phyloP scores from a whole-genome alignment of 2,329 filamentous ascomycete species.

The Cordyceps cicadae region DNA sequence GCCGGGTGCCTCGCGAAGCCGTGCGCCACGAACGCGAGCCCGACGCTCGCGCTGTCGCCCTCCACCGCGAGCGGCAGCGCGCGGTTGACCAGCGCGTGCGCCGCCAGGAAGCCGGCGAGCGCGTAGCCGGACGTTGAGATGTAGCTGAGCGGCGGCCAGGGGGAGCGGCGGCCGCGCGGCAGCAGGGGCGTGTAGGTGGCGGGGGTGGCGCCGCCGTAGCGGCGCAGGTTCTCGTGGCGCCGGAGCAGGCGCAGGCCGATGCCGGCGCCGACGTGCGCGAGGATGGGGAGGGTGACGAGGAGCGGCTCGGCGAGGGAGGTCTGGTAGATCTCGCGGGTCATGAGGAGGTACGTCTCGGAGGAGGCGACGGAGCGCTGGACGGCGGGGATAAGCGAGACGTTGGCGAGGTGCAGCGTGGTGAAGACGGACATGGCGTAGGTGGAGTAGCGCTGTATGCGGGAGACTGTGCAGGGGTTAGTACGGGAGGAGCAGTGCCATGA shows the following conservation, averaged over 20 bases:
- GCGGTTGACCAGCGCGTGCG: conserved; percentile 70
- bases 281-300: conserved; percentile 65
- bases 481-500: too few species aligned
- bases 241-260: conserved; percentile 69
- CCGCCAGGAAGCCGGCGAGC: conserved; percentile 55
- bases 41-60: conserved; percentile 79
- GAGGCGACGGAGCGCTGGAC: conserved; percentile 62
- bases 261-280: conserved; percentile 69
- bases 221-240: conserved; percentile 58
- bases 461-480: conserved; percentile 39
- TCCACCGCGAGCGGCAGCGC: conserved; percentile 66
- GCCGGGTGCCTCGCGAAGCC: conserved; percentile 66
- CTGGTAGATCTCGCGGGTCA: conserved; percentile 88
- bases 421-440: conserved; percentile 78
- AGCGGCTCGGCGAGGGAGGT: conserved; percentile 71
- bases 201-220: conserved; percentile 65
- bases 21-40: conserved; percentile 75
- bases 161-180: conserved; percentile 25
- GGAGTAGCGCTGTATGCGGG: conserved; percentile 76
- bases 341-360: conserved; percentile 78
- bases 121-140: conserved; percentile 67
- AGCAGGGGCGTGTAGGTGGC: conserved; percentile 35
- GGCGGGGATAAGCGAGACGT: conserved; percentile 74
- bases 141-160: conserved; percentile 64
- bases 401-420: conserved; percentile 67